phyloP scores from a whole-genome alignment of 1,284 basidiomycete species.

The Trichosporon faecale region DNA sequence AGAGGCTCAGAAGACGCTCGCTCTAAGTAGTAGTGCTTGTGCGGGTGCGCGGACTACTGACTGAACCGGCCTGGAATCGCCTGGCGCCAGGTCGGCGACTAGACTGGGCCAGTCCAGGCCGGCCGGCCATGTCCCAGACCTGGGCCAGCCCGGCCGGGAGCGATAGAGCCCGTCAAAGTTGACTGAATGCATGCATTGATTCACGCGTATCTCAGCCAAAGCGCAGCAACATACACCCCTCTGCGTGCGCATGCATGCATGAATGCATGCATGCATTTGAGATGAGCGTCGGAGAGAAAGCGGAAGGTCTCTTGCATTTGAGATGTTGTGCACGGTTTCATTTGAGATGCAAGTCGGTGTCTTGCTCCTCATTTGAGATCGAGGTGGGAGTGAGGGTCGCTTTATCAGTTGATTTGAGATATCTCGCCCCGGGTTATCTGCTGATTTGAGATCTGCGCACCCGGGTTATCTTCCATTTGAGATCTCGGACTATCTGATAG shows the following conservation, averaged over 20 bases:
- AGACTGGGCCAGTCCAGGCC: too few species aligned
- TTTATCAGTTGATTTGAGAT: neutral
- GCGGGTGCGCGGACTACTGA: too few species aligned
- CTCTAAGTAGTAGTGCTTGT: neutral
- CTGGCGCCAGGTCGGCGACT: neutral
- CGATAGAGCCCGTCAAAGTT: neutral
- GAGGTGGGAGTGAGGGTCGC: neutral
- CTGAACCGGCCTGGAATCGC: too few species aligned
- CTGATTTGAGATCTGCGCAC: neutral
- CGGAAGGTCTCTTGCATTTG: too few species aligned
- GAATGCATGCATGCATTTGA: neutral
- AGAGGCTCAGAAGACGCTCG: too few species aligned
- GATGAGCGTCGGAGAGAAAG: neutral
- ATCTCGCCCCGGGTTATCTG: neutral
- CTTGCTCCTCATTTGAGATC: neutral
- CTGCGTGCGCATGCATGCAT: neutral
- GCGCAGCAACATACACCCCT: too few species aligned
- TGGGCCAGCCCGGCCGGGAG: too few species aligned
- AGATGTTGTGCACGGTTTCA: too few species aligned
- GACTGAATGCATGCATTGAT: neutral
- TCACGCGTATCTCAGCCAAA: neutral
- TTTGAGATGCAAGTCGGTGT: neutral
- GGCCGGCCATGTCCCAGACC: neutral
- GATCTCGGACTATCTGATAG: neutral
- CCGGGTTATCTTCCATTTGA: neutral